Percentiles rank a stretch among this genome's conserved stretches.
Evolutionary conservation across 495 filamentous ascomycete genomes (phyloP).

Genomic region (Daldinia bambusicola): DNA sequence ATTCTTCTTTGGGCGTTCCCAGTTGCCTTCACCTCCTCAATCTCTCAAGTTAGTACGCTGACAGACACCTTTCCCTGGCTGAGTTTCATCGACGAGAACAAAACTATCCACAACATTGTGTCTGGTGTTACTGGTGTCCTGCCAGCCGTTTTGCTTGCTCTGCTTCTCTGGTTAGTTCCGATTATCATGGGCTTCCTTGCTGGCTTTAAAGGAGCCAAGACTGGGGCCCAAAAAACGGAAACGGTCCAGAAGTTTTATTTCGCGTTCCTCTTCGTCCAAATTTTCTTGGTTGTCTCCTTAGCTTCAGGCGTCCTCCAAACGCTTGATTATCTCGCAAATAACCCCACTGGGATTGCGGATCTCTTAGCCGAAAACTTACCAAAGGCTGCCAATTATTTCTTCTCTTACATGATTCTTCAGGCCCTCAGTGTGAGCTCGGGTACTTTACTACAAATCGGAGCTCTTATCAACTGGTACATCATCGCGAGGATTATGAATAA

Average conservation of each 20-base stretch:
- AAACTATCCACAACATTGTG: constrained; percentile 67
- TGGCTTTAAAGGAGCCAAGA: constrained; percentile 80
- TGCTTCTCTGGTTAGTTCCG: constrained; percentile 84
- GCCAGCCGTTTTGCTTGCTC: constrained; percentile 78
- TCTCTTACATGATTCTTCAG: constrained; percentile 97
- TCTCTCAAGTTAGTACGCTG: constrained; percentile 79
- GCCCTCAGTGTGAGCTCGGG: constrained; percentile 90
- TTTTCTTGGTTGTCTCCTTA: constrained; percentile 93
- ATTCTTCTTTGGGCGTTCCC: constrained; percentile 92
- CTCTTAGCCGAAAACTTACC: constrained; percentile 86
- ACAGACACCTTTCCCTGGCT: constrained; percentile 73
- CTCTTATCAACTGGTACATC: constrained; percentile 82
- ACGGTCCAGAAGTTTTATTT: constrained; percentile 94
- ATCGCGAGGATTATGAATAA: constrained; percentile 80
- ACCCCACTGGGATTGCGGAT: constrained; percentile 67
- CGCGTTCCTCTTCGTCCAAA: constrained; percentile 91
- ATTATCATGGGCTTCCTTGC: constrained; percentile 76
- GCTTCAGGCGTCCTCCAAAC: constrained; percentile 79
- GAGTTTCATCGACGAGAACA: constrained; percentile 69
- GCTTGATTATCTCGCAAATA: constrained; percentile 68
- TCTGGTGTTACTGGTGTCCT: constrained; percentile 87
- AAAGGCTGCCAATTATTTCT: constrained; percentile 94
- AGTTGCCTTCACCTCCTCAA: constrained; percentile 83
- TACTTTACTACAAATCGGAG: constrained; percentile 84
- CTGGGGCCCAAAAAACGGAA: constrained; percentile 81